Conservation (phyloP, 495 filamentous ascomycete species). For the Aspergillus hancockii region DNA sequence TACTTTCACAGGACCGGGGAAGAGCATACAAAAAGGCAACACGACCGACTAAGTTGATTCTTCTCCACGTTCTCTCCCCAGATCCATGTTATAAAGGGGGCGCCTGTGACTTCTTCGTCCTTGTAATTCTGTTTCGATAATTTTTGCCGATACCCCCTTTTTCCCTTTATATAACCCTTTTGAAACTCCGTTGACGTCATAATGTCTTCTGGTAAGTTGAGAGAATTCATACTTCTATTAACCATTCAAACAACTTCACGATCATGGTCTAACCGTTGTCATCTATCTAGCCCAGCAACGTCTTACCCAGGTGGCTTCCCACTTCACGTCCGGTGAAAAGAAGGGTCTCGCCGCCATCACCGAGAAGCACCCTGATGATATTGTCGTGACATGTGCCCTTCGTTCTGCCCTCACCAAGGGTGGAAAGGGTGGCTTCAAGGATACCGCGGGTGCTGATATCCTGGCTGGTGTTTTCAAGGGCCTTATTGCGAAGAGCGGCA, state of each 20-base stretch:
- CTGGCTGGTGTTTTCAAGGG: conserved; percentile 81
- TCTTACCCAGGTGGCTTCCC: conserved; percentile 63
- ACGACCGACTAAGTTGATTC: conserved; percentile 22
- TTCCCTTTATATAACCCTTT: conserved; percentile 8
- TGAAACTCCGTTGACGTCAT: conserved; percentile 33
- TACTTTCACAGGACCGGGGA: conserved; percentile 28
- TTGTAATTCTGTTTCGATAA: background rate
- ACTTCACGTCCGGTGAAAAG: conserved; percentile 49
- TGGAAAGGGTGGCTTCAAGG: conserved; percentile 92
- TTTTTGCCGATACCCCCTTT: conserved; percentile 2
- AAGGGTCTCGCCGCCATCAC: conserved; percentile 55
- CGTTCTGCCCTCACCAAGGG: conserved; percentile 91
- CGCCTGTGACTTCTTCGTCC: conserved; percentile 14
- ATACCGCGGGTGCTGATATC: conserved; percentile 82
- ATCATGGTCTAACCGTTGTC: background rate
- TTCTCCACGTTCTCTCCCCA: conserved; percentile 20
- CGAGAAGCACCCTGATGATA: conserved; percentile 68
- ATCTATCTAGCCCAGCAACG: conserved; percentile 55
- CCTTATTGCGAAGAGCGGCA: conserved; percentile 78
- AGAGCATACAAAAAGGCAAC: conserved; percentile 35
- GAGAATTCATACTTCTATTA: background rate
- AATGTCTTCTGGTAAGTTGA: conserved; percentile 44
- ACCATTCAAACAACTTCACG: background rate
- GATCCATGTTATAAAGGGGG: conserved; percentile 27
- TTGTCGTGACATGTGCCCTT: conserved; percentile 91